These are phyloP conservation scores for Biscogniauxia sp. DNA, from an alignment of 2,329 filamentous ascomycete genomes.

Conservation along the genomic window DNA sequence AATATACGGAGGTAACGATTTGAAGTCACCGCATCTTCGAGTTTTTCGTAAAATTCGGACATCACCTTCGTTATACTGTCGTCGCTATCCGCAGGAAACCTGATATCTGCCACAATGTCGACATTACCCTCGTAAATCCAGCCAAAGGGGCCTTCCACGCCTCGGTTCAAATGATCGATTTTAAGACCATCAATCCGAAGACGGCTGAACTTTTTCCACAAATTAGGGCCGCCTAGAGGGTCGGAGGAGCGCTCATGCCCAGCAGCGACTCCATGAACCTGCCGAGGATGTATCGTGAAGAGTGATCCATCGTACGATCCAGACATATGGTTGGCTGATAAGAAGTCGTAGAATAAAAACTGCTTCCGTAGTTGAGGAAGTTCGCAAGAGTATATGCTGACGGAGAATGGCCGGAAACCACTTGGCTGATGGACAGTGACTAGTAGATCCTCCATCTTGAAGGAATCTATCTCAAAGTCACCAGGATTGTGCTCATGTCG, in stretches of 20 bases:
- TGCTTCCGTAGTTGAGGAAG: slow-evolving; percentile 90
- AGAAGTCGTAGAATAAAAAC: slow-evolving; percentile 96
- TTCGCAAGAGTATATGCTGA: slow-evolving; percentile 95
- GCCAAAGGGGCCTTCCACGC: slow-evolving; percentile 88
- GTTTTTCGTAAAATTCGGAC: slow-evolving; percentile 93
- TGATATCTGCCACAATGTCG: slow-evolving; percentile 92
- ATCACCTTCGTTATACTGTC: slow-evolving; percentile 91
- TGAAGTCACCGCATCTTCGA: slow-evolving; percentile 86
- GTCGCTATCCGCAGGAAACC: slow-evolving; percentile 85
- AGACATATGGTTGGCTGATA: slow-evolving; percentile 93
- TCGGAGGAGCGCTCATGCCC: slow-evolving; percentile 56
- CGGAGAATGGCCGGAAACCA: slow-evolving; percentile 88
- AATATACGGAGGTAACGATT: slow-evolving; percentile 65
- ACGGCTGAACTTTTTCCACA: slow-evolving; percentile 94
- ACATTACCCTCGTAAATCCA: slow-evolving; percentile 98
- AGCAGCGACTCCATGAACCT: slow-evolving; percentile 77
- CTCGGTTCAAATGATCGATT: slow-evolving; percentile 93
- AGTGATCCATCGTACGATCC: slow-evolving; percentile 93
- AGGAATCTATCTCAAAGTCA: slow-evolving; percentile 95
- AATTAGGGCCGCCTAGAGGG: slow-evolving; percentile 62
- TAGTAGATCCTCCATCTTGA: slow-evolving; percentile 91
- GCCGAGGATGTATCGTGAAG: slow-evolving; percentile 94
- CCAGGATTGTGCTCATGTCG: slow-evolving; percentile 84
- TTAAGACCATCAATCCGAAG: slow-evolving; percentile 89
- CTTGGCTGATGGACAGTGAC: slow-evolving; percentile 89